Evolutionary conservation across 1,284 basidiomycete genomes (phyloP).

Genomic region (Chalciporus sp.): DNA sequence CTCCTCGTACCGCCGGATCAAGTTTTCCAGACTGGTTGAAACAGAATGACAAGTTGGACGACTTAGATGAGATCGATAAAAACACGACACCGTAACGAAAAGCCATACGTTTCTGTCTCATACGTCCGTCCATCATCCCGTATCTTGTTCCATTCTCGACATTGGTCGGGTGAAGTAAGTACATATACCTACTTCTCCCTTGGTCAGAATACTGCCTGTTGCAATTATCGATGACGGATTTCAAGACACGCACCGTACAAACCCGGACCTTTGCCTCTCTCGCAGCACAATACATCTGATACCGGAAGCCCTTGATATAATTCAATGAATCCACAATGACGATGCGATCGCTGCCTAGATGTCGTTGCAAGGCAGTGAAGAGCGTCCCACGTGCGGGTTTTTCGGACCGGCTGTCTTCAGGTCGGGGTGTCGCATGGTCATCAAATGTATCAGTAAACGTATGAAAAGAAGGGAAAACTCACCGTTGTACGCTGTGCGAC

Average conservation of each 20-base stretch:
- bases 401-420: constrained; percentile 77
- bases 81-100: constrained; percentile 16
- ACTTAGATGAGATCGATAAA: background rate
- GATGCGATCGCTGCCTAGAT: constrained; percentile 72
- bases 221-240: background rate
- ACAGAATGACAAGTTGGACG: background rate
- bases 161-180: constrained; percentile 77
- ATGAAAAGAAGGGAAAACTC: constrained; percentile 22
- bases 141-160: constrained; percentile 73
- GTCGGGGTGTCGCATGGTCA: background rate
- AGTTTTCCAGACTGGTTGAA: constrained; percentile 78
- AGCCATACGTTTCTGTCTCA: constrained; percentile 66
- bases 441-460: background rate
- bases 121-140: constrained; percentile 60
- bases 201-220: background rate
- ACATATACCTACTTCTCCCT: constrained; percentile 64
- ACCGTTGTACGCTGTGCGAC: constrained; percentile 78
- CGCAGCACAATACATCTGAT: constrained; percentile 97
- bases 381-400: constrained; percentile 87
- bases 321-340: constrained; percentile 91
- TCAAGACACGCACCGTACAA: constrained; percentile 72
- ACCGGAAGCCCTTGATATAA: constrained; percentile 97
- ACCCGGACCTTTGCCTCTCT: constrained; percentile 85
- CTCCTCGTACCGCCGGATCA: constrained; percentile 91
- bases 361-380: constrained; percentile 84